Conservation (phyloP, 2,329 filamentous ascomycete genomes). For the Aspergillus sp. region DNA sequence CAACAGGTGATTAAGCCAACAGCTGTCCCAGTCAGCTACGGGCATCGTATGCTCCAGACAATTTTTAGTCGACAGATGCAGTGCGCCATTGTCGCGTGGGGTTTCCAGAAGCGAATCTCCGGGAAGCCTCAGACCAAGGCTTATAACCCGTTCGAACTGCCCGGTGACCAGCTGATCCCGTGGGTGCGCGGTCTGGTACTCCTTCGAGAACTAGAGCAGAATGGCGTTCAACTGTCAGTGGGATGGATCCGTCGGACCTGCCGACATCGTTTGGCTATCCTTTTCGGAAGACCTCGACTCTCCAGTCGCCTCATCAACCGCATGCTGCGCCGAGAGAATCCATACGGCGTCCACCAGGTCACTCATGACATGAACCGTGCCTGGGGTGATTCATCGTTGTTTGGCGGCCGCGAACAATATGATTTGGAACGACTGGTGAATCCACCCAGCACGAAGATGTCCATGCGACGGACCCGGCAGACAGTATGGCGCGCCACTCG, state of each 20-base stretch:
- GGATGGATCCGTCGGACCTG: conserved; percentile 25
- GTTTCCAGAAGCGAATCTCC: conserved; percentile 33
- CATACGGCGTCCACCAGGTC: conserved; percentile 23
- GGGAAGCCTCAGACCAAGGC: conserved; percentile 10
- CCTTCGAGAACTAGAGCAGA: conserved; percentile 29
- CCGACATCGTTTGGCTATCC: conserved; percentile 28
- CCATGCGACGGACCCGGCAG: conserved; percentile 2
- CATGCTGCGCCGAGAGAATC: conserved; percentile 28
- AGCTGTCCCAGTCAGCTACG: conserved; percentile 4
- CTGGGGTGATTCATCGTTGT: conserved; percentile 26
- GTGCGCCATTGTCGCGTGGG: conserved; percentile 43
- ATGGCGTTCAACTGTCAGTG: conserved; percentile 26
- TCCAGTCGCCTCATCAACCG: conserved; percentile 29
- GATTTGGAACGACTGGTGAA: conserved; percentile 18
- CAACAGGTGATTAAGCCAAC: neutral
- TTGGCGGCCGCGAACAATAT: conserved; percentile 14
- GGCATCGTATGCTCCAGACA: conserved; percentile 22
- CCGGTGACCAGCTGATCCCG: conserved; percentile 21
- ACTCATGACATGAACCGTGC: conserved; percentile 25
- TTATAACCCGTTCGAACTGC: conserved; percentile 12
- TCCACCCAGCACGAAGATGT: conserved; percentile 11
- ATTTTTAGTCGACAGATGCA: conserved; percentile 40
- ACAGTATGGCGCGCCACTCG: neutral
- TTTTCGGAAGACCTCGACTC: conserved; percentile 25
- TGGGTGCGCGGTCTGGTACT: conserved; percentile 35